Percentiles rank a stretch among this genome's conserved stretches.
These are phyloP conservation scores for Cryptosporidium ryanae DNA, from an alignment of 169 alveolate genomes.

Conservation along the genomic window DNA sequence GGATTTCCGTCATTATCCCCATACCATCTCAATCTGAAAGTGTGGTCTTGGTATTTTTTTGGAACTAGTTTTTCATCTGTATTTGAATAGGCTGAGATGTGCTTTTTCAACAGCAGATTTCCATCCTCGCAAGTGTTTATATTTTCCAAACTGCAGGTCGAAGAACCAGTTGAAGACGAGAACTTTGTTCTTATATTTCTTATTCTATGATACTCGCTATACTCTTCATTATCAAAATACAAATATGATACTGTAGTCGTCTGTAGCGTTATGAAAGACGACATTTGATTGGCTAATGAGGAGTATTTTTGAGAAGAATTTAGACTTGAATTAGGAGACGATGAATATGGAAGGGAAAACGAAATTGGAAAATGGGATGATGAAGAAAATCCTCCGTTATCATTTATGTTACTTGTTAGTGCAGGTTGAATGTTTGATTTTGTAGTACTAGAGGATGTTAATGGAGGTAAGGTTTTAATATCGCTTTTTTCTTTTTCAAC, in stretches of 20 bases:
- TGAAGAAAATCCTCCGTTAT: too few relatives aligned
- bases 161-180: not conserved
- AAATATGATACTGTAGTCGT: slow-evolving; percentile 57
- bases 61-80: slow-evolving; percentile 20
- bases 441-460: too few relatives aligned
- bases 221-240: slow-evolving; percentile 66
- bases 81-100: slow-evolving; percentile 21
- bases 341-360: not conserved
- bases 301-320: slow-evolving; percentile 9
- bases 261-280: slow-evolving; percentile 33
- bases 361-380: too few relatives aligned
- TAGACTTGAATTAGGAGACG: slow-evolving; percentile 23
- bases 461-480: not conserved
- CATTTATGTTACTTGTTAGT: too few relatives aligned
- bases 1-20: slow-evolving; percentile 75
- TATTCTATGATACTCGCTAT: slow-evolving; percentile 48
- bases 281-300: not conserved
- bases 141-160: not conserved
- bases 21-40: slow-evolving; percentile 70
- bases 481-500: not conserved
- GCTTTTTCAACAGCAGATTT: not conserved
- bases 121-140: slow-evolving; percentile 4
- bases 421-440: too few relatives aligned
- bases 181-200: slow-evolving; percentile 22
- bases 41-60: slow-evolving; percentile 20